Conservation (phyloP, 345 rosid species). For the Xanthoceras sorbifolium region DNA sequence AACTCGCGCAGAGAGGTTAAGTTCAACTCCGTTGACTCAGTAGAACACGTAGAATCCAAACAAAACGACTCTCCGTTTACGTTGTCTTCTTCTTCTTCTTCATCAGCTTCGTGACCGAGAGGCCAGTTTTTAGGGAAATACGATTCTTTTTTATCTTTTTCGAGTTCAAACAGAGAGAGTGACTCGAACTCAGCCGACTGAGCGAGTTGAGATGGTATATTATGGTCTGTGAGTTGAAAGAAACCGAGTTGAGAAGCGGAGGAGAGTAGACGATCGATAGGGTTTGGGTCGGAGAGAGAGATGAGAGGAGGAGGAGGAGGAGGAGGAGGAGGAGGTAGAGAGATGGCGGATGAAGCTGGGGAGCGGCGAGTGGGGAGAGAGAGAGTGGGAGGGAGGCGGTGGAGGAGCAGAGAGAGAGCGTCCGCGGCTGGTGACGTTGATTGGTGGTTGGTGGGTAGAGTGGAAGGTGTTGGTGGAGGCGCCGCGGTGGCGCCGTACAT, state of each 20-base stretch:
- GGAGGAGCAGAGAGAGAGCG: constrained; percentile 64
- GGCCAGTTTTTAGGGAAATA: constrained; percentile 76
- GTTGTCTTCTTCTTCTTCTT: constrained; percentile 39
- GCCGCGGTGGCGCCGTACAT: constrained; percentile 59
- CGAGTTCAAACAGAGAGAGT: constrained; percentile 52
- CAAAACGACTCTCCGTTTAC: constrained; percentile 49
- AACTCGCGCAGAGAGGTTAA: constrained; percentile 49
- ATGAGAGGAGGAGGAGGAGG: constrained; percentile 40
- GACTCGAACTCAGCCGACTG: constrained; percentile 60
- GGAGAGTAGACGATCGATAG: constrained; percentile 36
- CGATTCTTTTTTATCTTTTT: constrained; percentile 38
- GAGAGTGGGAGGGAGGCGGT: constrained; percentile 77
- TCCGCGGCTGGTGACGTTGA: constrained; percentile 47
- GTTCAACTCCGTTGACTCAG: constrained; percentile 39
- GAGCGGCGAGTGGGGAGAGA: constrained; percentile 60
- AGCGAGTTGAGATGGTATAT: constrained; percentile 52
- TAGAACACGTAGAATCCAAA: constrained; percentile 41
- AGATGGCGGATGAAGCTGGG: constrained; percentile 8
- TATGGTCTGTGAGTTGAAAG: constrained; percentile 53
- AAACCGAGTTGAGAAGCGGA: constrained; percentile 50
- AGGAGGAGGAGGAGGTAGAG: constrained; percentile 32
- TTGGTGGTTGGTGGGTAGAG: constrained; percentile 39
- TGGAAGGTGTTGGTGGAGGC: constrained; percentile 84
- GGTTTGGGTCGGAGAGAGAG: constrained; percentile 36
- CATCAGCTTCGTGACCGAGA: constrained; percentile 54